These are phyloP conservation scores for Boeremia exigua DNA, from an alignment of 2,329 filamentous ascomycete genomes.

Conservation along the genomic window DNA sequence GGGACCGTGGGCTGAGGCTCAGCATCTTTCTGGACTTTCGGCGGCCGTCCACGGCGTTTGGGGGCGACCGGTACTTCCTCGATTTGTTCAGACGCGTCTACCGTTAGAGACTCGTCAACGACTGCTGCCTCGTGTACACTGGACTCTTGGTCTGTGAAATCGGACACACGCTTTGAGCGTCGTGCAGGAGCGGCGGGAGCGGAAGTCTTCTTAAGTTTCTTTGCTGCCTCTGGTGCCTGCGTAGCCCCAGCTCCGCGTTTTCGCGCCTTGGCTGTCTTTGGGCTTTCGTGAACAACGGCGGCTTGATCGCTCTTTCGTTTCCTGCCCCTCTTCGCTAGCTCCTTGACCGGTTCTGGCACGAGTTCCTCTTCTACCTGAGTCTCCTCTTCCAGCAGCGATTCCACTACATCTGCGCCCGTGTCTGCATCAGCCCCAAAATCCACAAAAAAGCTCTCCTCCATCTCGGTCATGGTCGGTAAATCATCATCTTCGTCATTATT, in stretches of 20 bases:
- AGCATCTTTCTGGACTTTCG: slow-evolving; percentile 25
- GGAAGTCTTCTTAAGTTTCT: slow-evolving; percentile 30
- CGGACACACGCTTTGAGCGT: slow-evolving; percentile 38
- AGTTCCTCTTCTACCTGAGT: slow-evolving; percentile 33
- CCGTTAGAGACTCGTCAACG: slow-evolving; percentile 5
- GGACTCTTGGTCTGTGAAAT: slow-evolving; percentile 38
- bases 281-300: slow-evolving; percentile 24
- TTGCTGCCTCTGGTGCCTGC: slow-evolving; percentile 20
- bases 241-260: slow-evolving; percentile 25
- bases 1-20: slow-evolving; percentile 19
- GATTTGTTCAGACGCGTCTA: slow-evolving; percentile 33
- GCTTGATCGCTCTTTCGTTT: slow-evolving; percentile 39
- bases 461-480: slow-evolving; percentile 28
- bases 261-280: slow-evolving; percentile 20
- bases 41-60: slow-evolving; percentile 37
- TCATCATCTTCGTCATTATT: slow-evolving; percentile 35
- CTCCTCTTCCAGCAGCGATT: slow-evolving; percentile 20
- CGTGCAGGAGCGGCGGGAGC: slow-evolving; percentile 22
- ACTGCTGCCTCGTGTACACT: slow-evolving; percentile 32
- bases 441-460: slow-evolving; percentile 38
- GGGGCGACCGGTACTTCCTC: slow-evolving; percentile 24
- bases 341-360: slow-evolving; percentile 32
- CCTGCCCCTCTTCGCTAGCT: slow-evolving; percentile 34
- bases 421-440: slow-evolving; percentile 39
- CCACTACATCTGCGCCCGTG: slow-evolving; percentile 23